phyloP scores from a whole-genome alignment of 495 filamentous ascomycete genomes.

The Apodospora peruviana region DNA sequence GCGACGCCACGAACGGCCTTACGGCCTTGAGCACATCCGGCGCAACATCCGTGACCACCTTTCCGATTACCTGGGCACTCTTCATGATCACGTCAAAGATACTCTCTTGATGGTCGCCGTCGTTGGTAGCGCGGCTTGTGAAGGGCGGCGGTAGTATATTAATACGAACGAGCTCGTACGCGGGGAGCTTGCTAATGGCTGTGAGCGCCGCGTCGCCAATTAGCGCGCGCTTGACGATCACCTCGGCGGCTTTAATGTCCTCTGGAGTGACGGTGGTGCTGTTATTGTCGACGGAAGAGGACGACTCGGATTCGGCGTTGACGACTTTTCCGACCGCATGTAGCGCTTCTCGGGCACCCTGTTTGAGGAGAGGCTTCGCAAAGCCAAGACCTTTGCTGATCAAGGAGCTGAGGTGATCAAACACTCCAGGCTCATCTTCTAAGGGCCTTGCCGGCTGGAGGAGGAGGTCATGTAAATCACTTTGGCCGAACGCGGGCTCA shows the following conservation, averaged over 20 bases:
- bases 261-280: background rate
- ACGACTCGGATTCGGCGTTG: background rate
- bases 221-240: conserved; percentile 25
- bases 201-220: conserved; percentile 33
- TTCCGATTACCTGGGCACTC: conserved; percentile 17
- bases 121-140: background rate
- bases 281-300: background rate
- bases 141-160: background rate
- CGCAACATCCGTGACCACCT: background rate
- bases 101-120: conserved; percentile 6
- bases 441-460: conserved; percentile 1
- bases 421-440: conserved; percentile 6
- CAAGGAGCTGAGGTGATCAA: conserved; percentile 5
- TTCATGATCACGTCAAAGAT: conserved; percentile 22
- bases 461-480: background rate
- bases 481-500: background rate
- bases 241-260: conserved; percentile 9
- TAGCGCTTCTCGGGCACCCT: background rate
- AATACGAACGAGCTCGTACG: conserved; percentile 14
- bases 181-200: conserved; percentile 24
- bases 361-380: conserved; percentile 5
- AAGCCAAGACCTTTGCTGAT: conserved; percentile 2
- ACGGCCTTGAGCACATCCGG: conserved; percentile 8
- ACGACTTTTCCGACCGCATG: background rate
- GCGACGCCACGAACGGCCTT: background rate